Evolutionary conservation across 768 basidiomycete species (phyloP).

Genomic region (Lactarius tabidus): DNA sequence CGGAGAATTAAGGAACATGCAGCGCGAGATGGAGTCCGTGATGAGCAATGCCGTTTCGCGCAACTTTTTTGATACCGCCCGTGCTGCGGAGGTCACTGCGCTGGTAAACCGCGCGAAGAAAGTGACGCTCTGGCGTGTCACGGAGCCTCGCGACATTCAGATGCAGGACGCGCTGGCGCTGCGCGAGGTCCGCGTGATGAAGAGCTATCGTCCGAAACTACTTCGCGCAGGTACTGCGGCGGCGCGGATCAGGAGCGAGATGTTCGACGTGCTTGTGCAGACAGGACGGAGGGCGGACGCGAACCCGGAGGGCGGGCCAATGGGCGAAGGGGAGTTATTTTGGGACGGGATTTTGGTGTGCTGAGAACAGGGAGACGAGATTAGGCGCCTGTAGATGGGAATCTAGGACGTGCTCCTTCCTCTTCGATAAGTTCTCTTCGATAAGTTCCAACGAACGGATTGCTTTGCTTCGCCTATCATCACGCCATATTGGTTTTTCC

Average conservation of each 20-base stretch:
- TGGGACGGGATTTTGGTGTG: no score
- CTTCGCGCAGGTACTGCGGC: not conserved
- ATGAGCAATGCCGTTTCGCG: not conserved
- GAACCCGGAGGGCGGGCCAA: not conserved
- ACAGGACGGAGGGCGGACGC: not conserved
- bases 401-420: no score
- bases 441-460: no score
- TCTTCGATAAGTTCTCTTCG: no score
- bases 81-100: not conserved
- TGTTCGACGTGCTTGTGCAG: not conserved
- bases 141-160: not conserved
- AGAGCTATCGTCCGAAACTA: constrained; percentile 1
- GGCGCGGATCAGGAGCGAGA: not conserved
- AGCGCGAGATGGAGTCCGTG: not conserved
- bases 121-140: not conserved
- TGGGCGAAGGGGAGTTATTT: not conserved
- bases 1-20: not conserved
- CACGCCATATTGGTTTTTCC: no score
- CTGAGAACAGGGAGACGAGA: no score
- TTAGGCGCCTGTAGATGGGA: no score
- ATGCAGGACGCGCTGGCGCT: constrained; percentile 1
- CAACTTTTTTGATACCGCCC: not conserved
- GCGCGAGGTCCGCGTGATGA: constrained; percentile 7
- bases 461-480: no score
- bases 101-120: not conserved